Percentiles rank a stretch among this genome's conserved stretches.
These are phyloP conservation scores for Ilyonectria sp. DNA, from an alignment of 2,329 filamentous ascomycete genomes.

Conservation along the genomic window DNA sequence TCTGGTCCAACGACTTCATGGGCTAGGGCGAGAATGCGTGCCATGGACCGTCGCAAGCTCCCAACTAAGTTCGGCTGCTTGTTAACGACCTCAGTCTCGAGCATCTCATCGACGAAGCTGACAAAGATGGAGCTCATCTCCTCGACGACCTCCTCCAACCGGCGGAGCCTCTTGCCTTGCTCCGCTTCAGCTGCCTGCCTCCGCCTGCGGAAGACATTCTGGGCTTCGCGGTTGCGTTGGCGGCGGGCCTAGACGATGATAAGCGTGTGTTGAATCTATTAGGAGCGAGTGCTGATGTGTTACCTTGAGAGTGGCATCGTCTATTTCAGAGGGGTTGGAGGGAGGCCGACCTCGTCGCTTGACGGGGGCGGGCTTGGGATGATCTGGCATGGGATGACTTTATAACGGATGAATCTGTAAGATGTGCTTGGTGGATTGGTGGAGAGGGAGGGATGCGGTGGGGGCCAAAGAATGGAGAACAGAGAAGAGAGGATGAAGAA, in stretches of 20 bases:
- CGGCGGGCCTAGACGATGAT: constrained; percentile 42
- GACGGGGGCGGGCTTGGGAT: neutral
- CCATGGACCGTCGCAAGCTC: constrained; percentile 40
- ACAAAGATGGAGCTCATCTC: constrained; percentile 51
- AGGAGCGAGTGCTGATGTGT: neutral
- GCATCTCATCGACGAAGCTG: constrained; percentile 48
- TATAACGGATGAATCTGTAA: neutral
- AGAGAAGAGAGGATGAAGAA: neutral
- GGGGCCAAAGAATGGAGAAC: neutral
- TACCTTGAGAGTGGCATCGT: constrained; percentile 48
- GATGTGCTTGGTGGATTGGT: constrained; percentile 3
- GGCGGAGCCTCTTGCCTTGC: constrained; percentile 44
- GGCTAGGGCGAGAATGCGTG: constrained; percentile 43
- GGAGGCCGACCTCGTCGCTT: constrained; percentile 45
- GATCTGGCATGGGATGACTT: constrained; percentile 9
- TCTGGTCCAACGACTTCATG: constrained; percentile 47
- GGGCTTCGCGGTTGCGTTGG: constrained; percentile 49
- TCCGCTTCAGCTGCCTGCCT: constrained; percentile 48
- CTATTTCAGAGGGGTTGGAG: constrained; percentile 33
- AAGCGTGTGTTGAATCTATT: neutral
- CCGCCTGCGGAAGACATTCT: constrained; percentile 48
- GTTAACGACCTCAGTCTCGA: constrained; percentile 43
- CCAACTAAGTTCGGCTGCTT: constrained; percentile 39
- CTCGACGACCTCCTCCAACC: constrained; percentile 48
- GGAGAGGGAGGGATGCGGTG: neutral